These are phyloP conservation scores for Neonectria punicea DNA, from an alignment of 2,329 filamentous ascomycete genomes.

Conservation along the genomic window DNA sequence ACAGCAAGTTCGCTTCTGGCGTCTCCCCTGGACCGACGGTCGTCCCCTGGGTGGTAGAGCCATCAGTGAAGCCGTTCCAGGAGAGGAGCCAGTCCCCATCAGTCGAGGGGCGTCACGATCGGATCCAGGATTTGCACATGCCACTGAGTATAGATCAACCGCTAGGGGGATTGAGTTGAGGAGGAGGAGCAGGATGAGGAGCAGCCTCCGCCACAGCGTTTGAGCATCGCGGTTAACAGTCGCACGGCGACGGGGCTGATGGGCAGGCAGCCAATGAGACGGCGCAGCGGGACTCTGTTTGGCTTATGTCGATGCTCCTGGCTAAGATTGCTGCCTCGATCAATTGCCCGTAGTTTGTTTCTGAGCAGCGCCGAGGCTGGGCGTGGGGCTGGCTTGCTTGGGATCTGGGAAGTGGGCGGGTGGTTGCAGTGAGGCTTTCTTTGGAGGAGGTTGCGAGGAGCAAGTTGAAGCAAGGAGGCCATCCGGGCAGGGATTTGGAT, in stretches of 20 bases:
- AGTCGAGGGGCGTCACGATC: neutral
- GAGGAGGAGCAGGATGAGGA: neutral
- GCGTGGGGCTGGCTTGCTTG: neutral
- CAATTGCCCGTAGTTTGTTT: slow-evolving; percentile 10
- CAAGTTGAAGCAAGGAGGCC: neutral
- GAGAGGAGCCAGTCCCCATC: neutral
- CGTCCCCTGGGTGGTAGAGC: neutral
- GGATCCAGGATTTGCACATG: slow-evolving; percentile 11
- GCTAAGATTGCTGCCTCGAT: slow-evolving; percentile 17
- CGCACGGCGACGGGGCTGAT: slow-evolving; percentile 11
- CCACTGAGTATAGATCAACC: slow-evolving; percentile 9
- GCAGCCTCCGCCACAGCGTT: slow-evolving; percentile 11
- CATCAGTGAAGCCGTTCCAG: slow-evolving; percentile 2
- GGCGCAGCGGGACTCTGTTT: slow-evolving; percentile 7
- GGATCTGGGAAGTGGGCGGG: neutral
- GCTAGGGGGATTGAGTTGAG: neutral
- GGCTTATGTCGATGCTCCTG: slow-evolving; percentile 20
- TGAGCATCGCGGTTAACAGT: slow-evolving; percentile 17
- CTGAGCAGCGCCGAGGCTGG: neutral
- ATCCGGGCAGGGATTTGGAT: neutral
- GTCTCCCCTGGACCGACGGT: neutral
- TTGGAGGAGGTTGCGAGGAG: slow-evolving; percentile 1
- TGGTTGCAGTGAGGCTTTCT: neutral
- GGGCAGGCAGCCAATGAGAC: slow-evolving; percentile 8
- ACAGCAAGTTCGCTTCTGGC: slow-evolving; percentile 11